A percentile compares a stretch with the other conserved stretches of the same genome.
These are phyloP conservation scores for Scytalidium sp. DNA, from an alignment of 2,329 filamentous ascomycete species.

Conservation along the genomic window DNA sequence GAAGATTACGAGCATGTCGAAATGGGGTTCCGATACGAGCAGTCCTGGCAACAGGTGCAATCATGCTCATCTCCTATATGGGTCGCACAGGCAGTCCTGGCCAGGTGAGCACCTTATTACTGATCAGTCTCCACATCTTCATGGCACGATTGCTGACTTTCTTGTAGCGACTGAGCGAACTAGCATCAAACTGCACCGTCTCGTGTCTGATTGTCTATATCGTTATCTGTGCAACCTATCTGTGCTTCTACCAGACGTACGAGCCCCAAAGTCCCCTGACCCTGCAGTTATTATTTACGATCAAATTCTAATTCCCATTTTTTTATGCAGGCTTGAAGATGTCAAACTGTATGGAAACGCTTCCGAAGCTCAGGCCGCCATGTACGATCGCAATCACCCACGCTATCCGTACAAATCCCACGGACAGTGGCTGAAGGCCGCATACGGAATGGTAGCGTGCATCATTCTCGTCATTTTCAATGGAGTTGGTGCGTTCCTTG, in stretches of 20 bases:
- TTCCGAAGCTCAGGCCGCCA: conserved; percentile 32
- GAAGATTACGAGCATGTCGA: conserved; percentile 31
- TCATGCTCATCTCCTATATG: conserved; percentile 38
- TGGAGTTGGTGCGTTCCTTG: conserved; percentile 30
- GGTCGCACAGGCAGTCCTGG: conserved; percentile 34
- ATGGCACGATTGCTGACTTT: conserved; percentile 7
- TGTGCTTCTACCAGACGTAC: conserved; percentile 36
- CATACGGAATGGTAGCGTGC: conserved; percentile 31
- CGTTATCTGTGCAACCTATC: conserved; percentile 37
- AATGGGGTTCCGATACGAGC: conserved; percentile 36
- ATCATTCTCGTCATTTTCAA: conserved; percentile 33
- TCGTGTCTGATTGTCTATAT: conserved; percentile 38
- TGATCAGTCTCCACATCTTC: neutral
- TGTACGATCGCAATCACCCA: conserved; percentile 32
- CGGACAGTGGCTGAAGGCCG: conserved; percentile 36
- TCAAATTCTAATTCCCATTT: neutral
- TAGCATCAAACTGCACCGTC: conserved; percentile 35
- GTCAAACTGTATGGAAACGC: conserved; percentile 35
- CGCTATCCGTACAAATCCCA: conserved; percentile 37
- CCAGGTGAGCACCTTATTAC: conserved; percentile 24
- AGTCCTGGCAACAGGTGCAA: conserved; percentile 34
- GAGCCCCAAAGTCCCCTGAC: neutral
- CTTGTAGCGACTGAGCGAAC: conserved; percentile 32
- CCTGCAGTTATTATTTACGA: neutral
- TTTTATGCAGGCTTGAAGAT: conserved; percentile 30